These are phyloP conservation scores for Haplosporangium gracile DNA, from an alignment of 192 early-diverging fungal species.

Conservation along the genomic window DNA sequence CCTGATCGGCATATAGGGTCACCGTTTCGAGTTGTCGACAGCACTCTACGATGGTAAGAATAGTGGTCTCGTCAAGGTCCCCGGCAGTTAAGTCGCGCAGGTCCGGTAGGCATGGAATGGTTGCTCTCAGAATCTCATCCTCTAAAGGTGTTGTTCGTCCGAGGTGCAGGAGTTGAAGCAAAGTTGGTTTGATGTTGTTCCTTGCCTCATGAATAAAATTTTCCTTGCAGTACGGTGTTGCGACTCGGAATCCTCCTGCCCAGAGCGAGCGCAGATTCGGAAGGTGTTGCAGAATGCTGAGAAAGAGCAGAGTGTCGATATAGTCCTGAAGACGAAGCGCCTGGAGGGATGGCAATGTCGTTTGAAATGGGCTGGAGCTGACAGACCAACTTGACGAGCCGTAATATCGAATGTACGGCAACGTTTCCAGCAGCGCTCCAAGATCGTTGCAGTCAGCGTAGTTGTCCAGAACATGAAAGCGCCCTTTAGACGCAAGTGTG, in stretches of 20 bases:
- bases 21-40: background rate
- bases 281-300: background rate
- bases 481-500: background rate
- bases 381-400: background rate
- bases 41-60: background rate
- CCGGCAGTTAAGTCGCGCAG: background rate
- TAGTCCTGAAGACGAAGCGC: background rate
- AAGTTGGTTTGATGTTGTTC: background rate
- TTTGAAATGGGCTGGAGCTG: background rate
- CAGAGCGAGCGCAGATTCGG: background rate
- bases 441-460: background rate
- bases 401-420: background rate
- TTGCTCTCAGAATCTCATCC: background rate
- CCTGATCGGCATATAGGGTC: background rate
- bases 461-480: background rate
- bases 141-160: background rate
- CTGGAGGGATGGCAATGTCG: background rate
- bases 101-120: background rate
- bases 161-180: background rate
- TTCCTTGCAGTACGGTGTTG: background rate
- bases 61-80: background rate
- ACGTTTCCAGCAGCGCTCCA: background rate
- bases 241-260: background rate
- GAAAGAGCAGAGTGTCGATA: background rate
- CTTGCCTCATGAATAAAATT: background rate